Evolutionary conservation across 495 filamentous ascomycete genomes (phyloP).

Genomic region (Hypoxylon lienhwacheense): DNA sequence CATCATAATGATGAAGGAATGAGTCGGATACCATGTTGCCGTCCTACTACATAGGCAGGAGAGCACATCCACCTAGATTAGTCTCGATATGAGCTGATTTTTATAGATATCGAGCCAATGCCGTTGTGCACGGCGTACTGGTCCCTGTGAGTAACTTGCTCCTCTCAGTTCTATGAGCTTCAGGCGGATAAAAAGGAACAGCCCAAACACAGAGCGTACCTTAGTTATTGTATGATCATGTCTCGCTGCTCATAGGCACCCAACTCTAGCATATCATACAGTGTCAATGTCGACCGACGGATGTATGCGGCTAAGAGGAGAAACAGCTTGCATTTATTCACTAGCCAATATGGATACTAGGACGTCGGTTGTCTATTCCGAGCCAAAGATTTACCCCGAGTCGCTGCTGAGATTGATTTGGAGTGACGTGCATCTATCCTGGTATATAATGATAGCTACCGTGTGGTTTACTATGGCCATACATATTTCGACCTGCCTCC

Average conservation of each 20-base stretch:
- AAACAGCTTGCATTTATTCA: constrained; percentile 10
- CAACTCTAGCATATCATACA: constrained; percentile 1
- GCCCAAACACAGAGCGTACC: background rate
- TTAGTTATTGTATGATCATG: constrained; percentile 4
- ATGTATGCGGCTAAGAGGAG: background rate
- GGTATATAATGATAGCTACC: constrained; percentile 7
- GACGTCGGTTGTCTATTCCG: background rate
- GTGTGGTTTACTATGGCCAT: constrained; percentile 17
- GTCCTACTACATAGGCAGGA: constrained; percentile 32
- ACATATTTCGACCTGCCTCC: constrained; percentile 11
- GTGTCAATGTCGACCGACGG: background rate
- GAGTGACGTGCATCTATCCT: constrained; percentile 7
- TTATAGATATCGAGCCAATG: constrained; percentile 21
- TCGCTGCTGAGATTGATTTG: constrained; percentile 14
- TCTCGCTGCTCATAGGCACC: constrained; percentile 2
- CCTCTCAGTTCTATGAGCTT: background rate
- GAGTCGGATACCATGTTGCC: constrained; percentile 22
- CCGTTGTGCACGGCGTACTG: constrained; percentile 10
- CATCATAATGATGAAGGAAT: constrained; percentile 4
- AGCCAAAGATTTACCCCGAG: constrained; percentile 7
- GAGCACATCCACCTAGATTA: constrained; percentile 12
- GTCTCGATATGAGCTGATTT: constrained; percentile 8
- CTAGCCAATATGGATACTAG: constrained; percentile 7
- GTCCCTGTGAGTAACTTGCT: no score
- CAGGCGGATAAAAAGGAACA: background rate